A percentile compares a stretch with the other conserved stretches of the same genome.
Conservation (phyloP, 2,329 filamentous ascomycete species). For the Pezicula radicicola region DNA sequence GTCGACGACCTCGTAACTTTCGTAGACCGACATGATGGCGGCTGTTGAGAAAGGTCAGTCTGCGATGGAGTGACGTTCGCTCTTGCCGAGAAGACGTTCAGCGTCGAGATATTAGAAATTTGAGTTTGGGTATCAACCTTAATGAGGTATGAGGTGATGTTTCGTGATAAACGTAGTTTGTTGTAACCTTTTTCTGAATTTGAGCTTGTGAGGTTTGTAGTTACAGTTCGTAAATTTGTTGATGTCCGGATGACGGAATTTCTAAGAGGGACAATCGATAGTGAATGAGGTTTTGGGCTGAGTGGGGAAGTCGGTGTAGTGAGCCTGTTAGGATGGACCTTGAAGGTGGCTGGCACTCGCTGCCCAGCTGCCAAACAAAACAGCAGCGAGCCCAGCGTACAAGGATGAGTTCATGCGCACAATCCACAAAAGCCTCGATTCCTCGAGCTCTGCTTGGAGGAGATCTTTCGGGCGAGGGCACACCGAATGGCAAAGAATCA, state of each 20-base stretch:
- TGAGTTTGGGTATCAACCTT: not conserved
- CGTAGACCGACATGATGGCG: slow-evolving; percentile 21
- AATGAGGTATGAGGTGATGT: too few species aligned
- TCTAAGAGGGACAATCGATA: not conserved
- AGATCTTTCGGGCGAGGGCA: not conserved
- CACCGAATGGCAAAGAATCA: not conserved
- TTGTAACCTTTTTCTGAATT: too few species aligned
- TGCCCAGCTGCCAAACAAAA: not conserved
- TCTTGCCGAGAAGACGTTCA: not conserved
- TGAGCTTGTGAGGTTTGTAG: not conserved
- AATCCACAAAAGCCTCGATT: not conserved
- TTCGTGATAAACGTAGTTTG: too few species aligned
- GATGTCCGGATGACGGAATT: not conserved
- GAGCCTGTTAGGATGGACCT: not conserved
- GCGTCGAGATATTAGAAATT: not conserved
- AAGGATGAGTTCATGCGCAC: not conserved
- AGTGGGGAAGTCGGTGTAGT: not conserved
- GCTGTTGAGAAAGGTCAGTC: not conserved
- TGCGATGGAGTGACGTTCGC: not conserved
- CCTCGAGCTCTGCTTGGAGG: not conserved
- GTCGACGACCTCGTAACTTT: slow-evolving; percentile 25
- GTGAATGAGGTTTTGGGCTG: not conserved
- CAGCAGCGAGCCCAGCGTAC: not conserved
- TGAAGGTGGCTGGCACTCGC: not conserved
- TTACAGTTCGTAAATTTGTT: not conserved